Percentiles rank a stretch among this genome's conserved stretches.
phyloP scores from a whole-genome alignment of 2,329 filamentous ascomycete genomes.

The Cladosporium sp. region DNA sequence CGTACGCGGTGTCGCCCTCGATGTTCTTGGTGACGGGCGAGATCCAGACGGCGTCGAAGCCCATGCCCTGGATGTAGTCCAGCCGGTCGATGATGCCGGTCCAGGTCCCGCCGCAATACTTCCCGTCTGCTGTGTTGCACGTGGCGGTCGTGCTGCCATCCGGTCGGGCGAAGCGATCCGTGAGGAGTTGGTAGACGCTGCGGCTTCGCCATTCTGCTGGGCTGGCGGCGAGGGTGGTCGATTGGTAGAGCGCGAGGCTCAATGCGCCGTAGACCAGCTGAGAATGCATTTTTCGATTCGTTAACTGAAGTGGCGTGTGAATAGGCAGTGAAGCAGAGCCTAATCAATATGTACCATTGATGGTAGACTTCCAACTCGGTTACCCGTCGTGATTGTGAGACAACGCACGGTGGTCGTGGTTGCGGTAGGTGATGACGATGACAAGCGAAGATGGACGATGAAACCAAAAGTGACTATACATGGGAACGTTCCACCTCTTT shows the following conservation, averaged over 20 bases:
- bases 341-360: slow-evolving; percentile 8
- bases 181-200: slow-evolving; percentile 42
- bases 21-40: slow-evolving; percentile 52
- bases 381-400: slow-evolving; percentile 3
- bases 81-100: slow-evolving; percentile 55
- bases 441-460: not conserved
- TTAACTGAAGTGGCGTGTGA: not conserved
- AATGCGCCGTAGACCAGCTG: slow-evolving; percentile 13
- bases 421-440: slow-evolving; percentile 2
- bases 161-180: slow-evolving; percentile 38
- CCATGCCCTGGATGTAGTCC: slow-evolving; percentile 57
- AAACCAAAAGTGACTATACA: slow-evolving; percentile 2
- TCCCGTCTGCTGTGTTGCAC: slow-evolving; percentile 31
- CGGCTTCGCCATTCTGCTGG: slow-evolving; percentile 35
- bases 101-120: slow-evolving; percentile 61
- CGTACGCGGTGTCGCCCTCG: slow-evolving; percentile 33
- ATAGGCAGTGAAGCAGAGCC: not conserved
- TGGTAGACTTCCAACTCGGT: not conserved
- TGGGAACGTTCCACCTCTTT: slow-evolving; percentile 1
- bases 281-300: slow-evolving; percentile 7
- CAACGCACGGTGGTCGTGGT: slow-evolving; percentile 2
- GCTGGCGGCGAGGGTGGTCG: slow-evolving; percentile 21
- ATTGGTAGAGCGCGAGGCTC: slow-evolving; percentile 18
- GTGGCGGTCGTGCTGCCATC: slow-evolving; percentile 37
- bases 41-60: slow-evolving; percentile 42